phyloP scores from a whole-genome alignment of 2,329 filamentous ascomycete species.

The Talaromyces sp. region DNA sequence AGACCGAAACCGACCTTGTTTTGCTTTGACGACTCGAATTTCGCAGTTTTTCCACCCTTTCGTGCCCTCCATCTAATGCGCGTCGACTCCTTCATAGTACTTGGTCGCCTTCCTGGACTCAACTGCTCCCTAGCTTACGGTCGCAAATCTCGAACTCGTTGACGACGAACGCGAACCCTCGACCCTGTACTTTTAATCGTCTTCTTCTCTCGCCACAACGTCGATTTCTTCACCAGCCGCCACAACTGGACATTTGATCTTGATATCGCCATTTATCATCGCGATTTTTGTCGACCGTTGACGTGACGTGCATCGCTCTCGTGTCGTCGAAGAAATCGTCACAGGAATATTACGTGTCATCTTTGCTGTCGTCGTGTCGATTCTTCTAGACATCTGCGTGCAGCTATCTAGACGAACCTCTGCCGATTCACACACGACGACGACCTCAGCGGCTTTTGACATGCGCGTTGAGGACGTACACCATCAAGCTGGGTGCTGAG shows the following conservation, averaged over 20 bases:
- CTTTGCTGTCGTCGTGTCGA: slow-evolving; percentile 1
- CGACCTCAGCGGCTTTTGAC: slow-evolving; percentile 18
- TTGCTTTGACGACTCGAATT: background rate
- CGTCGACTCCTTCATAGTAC: slow-evolving; percentile 15
- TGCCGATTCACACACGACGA: background rate
- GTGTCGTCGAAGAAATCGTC: background rate
- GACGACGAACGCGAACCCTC: slow-evolving; percentile 7
- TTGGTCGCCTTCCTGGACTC: slow-evolving; percentile 20
- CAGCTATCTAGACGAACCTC: background rate
- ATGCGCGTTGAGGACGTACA: slow-evolving; percentile 18
- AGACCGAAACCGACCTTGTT: slow-evolving; percentile 5
- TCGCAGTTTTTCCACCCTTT: slow-evolving; percentile 18
- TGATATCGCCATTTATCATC: background rate
- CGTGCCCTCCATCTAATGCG: slow-evolving; percentile 26
- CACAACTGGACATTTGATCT: background rate
- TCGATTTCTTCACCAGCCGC: background rate
- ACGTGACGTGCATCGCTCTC: background rate
- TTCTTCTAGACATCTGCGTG: background rate
- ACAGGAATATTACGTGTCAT: background rate
- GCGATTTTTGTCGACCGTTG: background rate
- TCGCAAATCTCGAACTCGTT: slow-evolving; percentile 13
- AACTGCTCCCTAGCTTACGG: slow-evolving; percentile 17
- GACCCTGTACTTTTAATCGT: background rate
- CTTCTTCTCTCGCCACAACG: slow-evolving; percentile 4
- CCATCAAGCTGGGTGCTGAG: slow-evolving; percentile 20